Evolutionary conservation across 768 basidiomycete species (phyloP).

Genomic region (Macrolepiota dolichaula): DNA sequence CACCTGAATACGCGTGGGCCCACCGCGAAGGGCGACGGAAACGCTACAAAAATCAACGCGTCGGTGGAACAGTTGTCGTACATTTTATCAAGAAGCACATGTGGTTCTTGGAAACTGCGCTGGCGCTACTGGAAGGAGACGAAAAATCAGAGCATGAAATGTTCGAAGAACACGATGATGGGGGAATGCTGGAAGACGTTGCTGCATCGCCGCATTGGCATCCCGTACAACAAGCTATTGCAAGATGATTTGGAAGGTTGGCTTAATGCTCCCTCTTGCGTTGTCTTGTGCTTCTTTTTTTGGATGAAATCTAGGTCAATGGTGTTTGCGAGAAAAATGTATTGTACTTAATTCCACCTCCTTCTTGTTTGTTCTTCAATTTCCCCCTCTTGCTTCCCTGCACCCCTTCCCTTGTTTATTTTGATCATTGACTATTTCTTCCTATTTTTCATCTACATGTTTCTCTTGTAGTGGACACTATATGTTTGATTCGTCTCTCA

Average conservation of each 20-base stretch:
- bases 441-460: too few species aligned
- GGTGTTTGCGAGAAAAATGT: not conserved
- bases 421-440: not conserved
- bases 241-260: not conserved
- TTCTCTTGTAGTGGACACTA: not conserved
- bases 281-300: not conserved
- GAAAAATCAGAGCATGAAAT: constrained; percentile 58
- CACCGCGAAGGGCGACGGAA: constrained; percentile 66
- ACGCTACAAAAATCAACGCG: constrained; percentile 63
- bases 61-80: constrained; percentile 92
- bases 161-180: constrained; percentile 4
- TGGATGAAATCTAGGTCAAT: not conserved
- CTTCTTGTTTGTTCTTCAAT: not conserved
- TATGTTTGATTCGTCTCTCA: not conserved
- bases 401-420: not conserved
- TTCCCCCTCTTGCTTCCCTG: not conserved
- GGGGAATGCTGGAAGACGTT: not conserved
- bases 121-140: constrained; percentile 81
- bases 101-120: constrained; percentile 94
- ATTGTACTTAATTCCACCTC: not conserved
- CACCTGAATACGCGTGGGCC: constrained; percentile 64
- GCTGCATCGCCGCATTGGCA: constrained; percentile 1
- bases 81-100: constrained; percentile 97
- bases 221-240: not conserved
- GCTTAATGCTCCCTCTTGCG: not conserved